These are phyloP conservation scores for Neoscytalidium dimidiatum DNA, from an alignment of 2,329 filamentous ascomycete genomes.

Conservation along the genomic window DNA sequence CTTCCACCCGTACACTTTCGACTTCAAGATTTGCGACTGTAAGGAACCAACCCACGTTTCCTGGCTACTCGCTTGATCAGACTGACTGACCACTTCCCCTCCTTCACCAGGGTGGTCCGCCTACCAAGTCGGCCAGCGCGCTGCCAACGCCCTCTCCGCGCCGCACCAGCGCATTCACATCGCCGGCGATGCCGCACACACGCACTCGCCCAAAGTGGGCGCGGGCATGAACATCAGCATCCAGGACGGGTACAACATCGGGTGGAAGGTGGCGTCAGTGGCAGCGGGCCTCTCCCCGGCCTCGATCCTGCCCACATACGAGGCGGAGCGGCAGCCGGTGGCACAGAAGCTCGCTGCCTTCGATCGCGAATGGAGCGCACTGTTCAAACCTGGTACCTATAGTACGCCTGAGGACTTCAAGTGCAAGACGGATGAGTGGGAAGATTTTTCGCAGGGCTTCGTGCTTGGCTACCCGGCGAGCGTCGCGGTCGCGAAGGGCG, in stretches of 20 bases:
- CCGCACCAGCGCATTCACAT: constrained; percentile 59
- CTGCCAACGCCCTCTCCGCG: constrained; percentile 58
- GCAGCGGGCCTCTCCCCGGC: constrained; percentile 39
- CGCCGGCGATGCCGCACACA: constrained; percentile 66
- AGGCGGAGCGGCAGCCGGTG: neutral
- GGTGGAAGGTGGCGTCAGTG: constrained; percentile 53
- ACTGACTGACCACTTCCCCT: neutral
- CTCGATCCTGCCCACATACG: neutral
- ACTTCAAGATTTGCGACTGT: constrained; percentile 6
- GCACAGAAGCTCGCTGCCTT: neutral
- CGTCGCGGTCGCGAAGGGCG: neutral
- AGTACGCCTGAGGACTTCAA: no score
- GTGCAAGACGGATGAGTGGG: neutral
- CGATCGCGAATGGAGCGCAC: neutral
- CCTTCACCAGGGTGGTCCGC: constrained; percentile 68
- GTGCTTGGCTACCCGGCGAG: neutral
- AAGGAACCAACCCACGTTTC: neutral
- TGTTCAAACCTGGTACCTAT: neutral
- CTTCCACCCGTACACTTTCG: constrained; percentile 45
- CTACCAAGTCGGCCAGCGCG: constrained; percentile 70
- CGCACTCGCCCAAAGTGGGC: constrained; percentile 71
- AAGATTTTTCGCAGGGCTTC: neutral
- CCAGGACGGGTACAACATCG: constrained; percentile 62
- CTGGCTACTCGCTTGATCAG: neutral
- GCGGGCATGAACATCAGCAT: constrained; percentile 66